A percentile compares a stretch with the other conserved stretches of the same genome.
phyloP scores from a whole-genome alignment of 23 red algal species.

The Pyropia haitanensis region DNA sequence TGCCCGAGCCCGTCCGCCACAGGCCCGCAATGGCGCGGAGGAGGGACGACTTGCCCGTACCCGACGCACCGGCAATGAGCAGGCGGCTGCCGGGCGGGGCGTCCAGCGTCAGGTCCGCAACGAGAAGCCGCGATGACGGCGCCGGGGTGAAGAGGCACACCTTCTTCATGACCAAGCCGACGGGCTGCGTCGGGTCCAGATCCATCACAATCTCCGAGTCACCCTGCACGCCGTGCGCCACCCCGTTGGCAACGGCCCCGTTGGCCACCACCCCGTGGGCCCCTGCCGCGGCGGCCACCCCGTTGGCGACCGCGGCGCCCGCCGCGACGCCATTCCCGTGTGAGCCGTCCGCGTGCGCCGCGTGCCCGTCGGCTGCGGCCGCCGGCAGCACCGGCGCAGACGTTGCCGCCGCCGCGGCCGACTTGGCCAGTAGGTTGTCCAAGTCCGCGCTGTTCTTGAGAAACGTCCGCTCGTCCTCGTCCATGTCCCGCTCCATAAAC shows the following conservation, averaged over 20 bases:
- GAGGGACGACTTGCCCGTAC: constrained; percentile 77
- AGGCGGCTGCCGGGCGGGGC: constrained; percentile 47
- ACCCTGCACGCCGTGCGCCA: too few relatives aligned
- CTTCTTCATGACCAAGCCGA: constrained; percentile 26
- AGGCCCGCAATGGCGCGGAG: constrained; percentile 87
- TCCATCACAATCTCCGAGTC: constrained; percentile 5
- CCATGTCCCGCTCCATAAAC: constrained; percentile 51
- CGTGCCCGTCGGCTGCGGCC: too few relatives aligned
- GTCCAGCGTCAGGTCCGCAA: constrained; percentile 45
- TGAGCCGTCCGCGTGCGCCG: too few relatives aligned
- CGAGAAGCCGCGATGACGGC: constrained; percentile 25
- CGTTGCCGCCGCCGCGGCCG: not conserved
- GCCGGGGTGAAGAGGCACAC: constrained; percentile 47
- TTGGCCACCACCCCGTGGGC: too few relatives aligned
- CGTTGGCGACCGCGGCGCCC: too few relatives aligned
- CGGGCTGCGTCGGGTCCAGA: not conserved
- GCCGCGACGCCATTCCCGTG: too few relatives aligned
- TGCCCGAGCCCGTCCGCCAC: constrained; percentile 63
- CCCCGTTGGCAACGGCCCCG: too few relatives aligned
- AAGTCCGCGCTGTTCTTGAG: constrained; percentile 5
- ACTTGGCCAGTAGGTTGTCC: not conserved
- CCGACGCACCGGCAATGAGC: constrained; percentile 71
- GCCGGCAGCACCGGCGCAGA: not conserved
- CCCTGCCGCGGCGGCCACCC: too few relatives aligned
- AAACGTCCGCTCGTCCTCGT: constrained; percentile 37